Base-by-base conservation (phyloP, 352 stramenopile species). In the Pythium sukuiense region DNA sequence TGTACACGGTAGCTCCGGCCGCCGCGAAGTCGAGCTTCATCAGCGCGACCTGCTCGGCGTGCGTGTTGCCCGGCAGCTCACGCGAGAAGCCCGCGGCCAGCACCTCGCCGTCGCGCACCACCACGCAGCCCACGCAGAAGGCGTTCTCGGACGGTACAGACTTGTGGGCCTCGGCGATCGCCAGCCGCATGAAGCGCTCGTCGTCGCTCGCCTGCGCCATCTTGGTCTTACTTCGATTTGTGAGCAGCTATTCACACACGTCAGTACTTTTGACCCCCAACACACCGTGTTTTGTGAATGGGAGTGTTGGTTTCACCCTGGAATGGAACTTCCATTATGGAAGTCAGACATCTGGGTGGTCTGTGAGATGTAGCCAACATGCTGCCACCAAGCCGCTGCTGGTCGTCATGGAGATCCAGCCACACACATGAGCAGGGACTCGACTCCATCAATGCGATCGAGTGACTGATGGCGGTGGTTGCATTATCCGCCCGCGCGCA, bases 21-120 rank as follows among this genome's bases (percentile, higher is more conserved):
- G 88, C 89, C 32, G 88, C 61, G 37, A 92, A 92, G 55, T 72
- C 72, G 48, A 96, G 83, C 73, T 96, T 96, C 27, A 80, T 63
- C 39, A 97, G 76, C 30, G 87, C 87, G 37, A 93, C 89, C 59
- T 97, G 84, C 73, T 97, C 89, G 27, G 89, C 87, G 73, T 97
- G 89, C 32, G 89, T 96, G 76, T 97, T 97, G 45, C 89, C 89
- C 24, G 83, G 83, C 18, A 96, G 72, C 72, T 97, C 89, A 12
- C 89, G 85, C 46, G 85, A 95, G 55, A 92, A 97, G 16, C 89
- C 89, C 30, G 82, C 71, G 46, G 87, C 76, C 35, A 96, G 71
- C 59, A 95, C 74, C 0, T 62, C 52, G 30, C 65, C 76, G 55
- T 92, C 76, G 54, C 76, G 74, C 49, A 85, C 81, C 16, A 96